Base-by-base conservation (phyloP, 2,329 filamentous ascomycete genomes). In the Waltergamsia citrina region DNA sequence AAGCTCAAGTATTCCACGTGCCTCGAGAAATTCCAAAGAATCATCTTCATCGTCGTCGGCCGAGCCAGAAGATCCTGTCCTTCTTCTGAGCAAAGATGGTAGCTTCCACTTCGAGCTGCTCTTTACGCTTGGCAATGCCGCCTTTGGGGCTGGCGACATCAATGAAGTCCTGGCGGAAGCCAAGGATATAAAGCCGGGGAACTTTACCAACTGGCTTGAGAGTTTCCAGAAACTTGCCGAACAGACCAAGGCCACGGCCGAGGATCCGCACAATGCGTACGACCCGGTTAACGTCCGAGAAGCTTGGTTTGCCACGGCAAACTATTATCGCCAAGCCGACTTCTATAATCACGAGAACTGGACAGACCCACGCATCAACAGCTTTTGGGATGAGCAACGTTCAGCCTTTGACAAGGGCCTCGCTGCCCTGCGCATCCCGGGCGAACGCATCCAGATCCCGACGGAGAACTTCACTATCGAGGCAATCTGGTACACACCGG, bases 291-390 rank as follows among this genome's bases (percentile, higher is more conserved):
- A 41, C 14, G 38, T 41, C 18, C 32, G 34, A 11, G 38, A 42
- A 10, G 28, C 40, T 21, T 42, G 36, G 33, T 63, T 64, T 43
- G 47, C 48, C 11, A 52, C 56, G 3, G 38, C 60, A 4, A 49
- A 42, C 4, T 65, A 64, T 45, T 63, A 52, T 41, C 52, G 60
- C 15, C 28, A 38, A 2, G 54, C 61, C 9, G 52, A 56, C 35
- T 60, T 59, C 43, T 63, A 51, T 43, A 43, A 60, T 16, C 51
- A 56, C 37, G 47, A 42, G 9, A 56, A 63, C 44, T 45, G 41
- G 46, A 48, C 36, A 17, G 52, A 64, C 36, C 54, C 57, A 10
- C 51, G 50, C 5, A 54, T 63, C 35, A 46, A 47, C 17, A 41
- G 33, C 15, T 29, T 56, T 3, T 62, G 57, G 56, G 43, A 44